These are phyloP conservation scores for Bothriochloa decipiens DNA, from an alignment of 176 grass and related monocot species.

Conservation along the genomic window DNA sequence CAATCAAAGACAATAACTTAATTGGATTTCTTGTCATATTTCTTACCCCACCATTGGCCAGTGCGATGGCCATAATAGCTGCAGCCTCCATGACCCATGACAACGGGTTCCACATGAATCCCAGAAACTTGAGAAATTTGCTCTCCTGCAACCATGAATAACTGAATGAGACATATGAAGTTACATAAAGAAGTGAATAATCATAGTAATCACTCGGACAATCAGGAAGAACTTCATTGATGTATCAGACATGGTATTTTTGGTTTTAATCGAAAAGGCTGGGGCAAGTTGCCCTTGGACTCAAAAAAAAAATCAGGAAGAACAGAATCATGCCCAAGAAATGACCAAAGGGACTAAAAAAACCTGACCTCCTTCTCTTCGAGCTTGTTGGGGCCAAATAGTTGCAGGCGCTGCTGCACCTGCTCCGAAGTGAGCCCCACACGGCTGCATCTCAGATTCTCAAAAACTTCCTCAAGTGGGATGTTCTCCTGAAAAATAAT, in stretches of 20 bases:
- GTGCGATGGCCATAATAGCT: slow-evolving; percentile 61
- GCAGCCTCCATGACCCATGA: slow-evolving; percentile 71
- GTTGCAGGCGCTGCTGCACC: slow-evolving; percentile 43
- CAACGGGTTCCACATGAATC: slow-evolving; percentile 66
- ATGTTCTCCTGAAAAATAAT: slow-evolving; percentile 54
- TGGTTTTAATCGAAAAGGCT: too few species aligned
- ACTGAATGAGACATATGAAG: not conserved
- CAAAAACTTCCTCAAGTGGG: slow-evolving; percentile 57
- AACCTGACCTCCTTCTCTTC: slow-evolving; percentile 52
- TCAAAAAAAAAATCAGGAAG: slow-evolving; percentile 11
- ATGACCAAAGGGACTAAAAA: not conserved
- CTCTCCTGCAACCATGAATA: slow-evolving; percentile 51
- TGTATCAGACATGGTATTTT: too few species aligned
- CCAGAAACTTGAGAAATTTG: slow-evolving; percentile 58
- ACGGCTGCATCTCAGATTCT: slow-evolving; percentile 49
- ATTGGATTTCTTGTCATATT: not conserved
- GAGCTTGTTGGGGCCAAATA: slow-evolving; percentile 64
- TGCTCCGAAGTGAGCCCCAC: slow-evolving; percentile 47
- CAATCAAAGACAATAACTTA: not conserved
- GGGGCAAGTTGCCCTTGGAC: too few species aligned
- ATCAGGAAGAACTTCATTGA: not conserved
- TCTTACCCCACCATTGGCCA: slow-evolving; percentile 61
- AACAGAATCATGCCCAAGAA: not conserved
- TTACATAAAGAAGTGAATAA: not conserved
- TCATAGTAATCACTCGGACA: not conserved